Evolutionary conservation across 768 basidiomycete species (phyloP), one percentile per base, ranked within the genome.

Genomic region (Cyclocybe aegerita): DNA sequence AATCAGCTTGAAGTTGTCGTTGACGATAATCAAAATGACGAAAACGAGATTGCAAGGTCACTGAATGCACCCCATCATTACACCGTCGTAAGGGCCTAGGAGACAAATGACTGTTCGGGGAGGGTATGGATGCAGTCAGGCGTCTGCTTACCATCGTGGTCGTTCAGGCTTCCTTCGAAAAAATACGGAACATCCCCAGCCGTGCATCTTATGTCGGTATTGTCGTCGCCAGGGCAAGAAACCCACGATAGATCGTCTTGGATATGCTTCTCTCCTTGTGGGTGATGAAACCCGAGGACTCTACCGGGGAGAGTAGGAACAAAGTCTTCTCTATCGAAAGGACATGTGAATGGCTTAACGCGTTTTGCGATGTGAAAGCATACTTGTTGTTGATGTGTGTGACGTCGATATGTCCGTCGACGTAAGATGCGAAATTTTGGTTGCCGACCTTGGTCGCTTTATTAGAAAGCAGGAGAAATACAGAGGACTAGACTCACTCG

Each of bases 201-300:
- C 7, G 61, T 72, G 64, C 85, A 87, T 49, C 73, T 60, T 2
- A 40, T 53, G 52, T 73, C 79, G 4, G 73, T 57, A 59, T 88
- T 87, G 53, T 88, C 86, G 50, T 85, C 77, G 4, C 85, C 81
- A 4, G 82, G 74, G 54, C 86, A 88, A 6, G 66, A 50, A 15
- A 73, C 63, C 85, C 85, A 88, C 12, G 66, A 62, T 0, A 69
- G 71, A 2, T 58, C 53, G 17, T 68, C 63, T 10, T 67, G 56
- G 40, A 73, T 71, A 49, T 73, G 72, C 11, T 65, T 60, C 55
- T 77, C 74, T 1, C 76, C 75, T 15, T 66, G 63, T 11, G 76
- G 72, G 38, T 82, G 81, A 46, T 64, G 67, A 57, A 65, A 83
- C 2, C 76, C 78, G 10, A 79, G 63, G n/a, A 50, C 61, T 50